Evolutionary conservation across 208 protist genomes (phyloP), one percentile per base, ranked within the genome.

Genomic region (Vickermania ingenoplastis): DNA sequence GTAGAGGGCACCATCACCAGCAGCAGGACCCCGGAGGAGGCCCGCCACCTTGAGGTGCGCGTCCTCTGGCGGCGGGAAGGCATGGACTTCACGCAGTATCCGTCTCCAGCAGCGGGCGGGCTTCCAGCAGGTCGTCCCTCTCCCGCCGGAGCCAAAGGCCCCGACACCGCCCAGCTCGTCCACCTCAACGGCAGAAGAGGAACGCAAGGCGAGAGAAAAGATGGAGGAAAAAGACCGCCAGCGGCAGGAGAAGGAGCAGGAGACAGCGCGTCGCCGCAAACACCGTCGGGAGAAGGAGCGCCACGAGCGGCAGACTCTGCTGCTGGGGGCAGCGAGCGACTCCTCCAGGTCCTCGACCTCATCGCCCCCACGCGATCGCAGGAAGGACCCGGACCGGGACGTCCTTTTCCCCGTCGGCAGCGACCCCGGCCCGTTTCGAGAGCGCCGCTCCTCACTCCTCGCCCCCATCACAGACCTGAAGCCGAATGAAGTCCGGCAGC

Each of bases 391-490:
- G 7, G 36, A 45, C 36, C 36, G 36, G 36, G 11, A n/a, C 7
- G 36, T 45, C 11, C n/a, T n/a, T n/a, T n/a, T n/a, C n/a, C n/a
- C n/a, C n/a, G n/a, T n/a, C n/a, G n/a, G n/a, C 36, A n/a, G 11
- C 36, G 17, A 17, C 36, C 11, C 36, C 11, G 17, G 36, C 1
- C n/a, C 2, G 5, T 17, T 11, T 21, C 36, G n/a, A n/a, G 4
- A 21, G 17, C 53, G 23, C 24, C 28, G 59, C n/a, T 57, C 64
- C 55, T 80, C 63, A 49, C 69, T 75, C 0, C 63, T 75, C 27
- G 59, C 57, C 1, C 77, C 72, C 2, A 77, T 91, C 21, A 62
- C 41, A 13, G 63, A 64, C 57, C 51, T 91, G 57, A 71, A 64
- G 7, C 52, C 53, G 22, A 27, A 23, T 11, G 75, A 87, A 52